phyloP scores from a whole-genome alignment of 2,329 filamentous ascomycete genomes.

The Thelonectria rubi region DNA sequence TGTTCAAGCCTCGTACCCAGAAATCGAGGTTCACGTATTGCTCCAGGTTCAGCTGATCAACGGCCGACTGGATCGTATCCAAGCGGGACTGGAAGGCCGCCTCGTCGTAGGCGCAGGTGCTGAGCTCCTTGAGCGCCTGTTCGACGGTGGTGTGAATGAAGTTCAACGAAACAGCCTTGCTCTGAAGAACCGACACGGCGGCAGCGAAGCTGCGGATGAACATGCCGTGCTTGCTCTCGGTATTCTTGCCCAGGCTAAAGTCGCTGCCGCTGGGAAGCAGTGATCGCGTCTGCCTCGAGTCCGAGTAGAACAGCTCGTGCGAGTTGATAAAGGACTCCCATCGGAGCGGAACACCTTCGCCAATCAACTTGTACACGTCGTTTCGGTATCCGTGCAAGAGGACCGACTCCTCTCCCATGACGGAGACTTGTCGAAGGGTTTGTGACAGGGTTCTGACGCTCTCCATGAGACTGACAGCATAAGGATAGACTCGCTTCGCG shows the following conservation, averaged over 20 bases:
- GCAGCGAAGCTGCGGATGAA: conserved; percentile 94
- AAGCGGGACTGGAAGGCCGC: conserved; percentile 82
- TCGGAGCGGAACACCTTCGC: conserved; percentile 86
- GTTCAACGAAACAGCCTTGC: conserved; percentile 81
- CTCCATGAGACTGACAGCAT: conserved; percentile 98
- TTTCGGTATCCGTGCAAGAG: conserved; percentile 92
- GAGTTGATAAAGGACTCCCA: conserved; percentile 99
- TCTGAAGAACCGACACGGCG: conserved; percentile 86
- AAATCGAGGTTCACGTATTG: conserved; percentile 92
- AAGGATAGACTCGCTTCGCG: conserved; percentile 98
- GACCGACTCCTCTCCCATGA: conserved; percentile 88
- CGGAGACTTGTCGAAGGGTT: conserved; percentile 82
- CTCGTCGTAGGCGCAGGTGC: conserved; percentile 83
- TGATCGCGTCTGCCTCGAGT: conserved; percentile 57
- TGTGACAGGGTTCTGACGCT: conserved; percentile 94
- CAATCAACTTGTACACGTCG: conserved; percentile 83
- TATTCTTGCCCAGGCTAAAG: conserved; percentile 60
- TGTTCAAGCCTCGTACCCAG: conserved; percentile 90
- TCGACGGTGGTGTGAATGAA: conserved; percentile 83
- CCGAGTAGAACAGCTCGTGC: conserved; percentile 82
- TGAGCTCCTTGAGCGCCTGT: conserved; percentile 83
- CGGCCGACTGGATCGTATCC: conserved; percentile 86
- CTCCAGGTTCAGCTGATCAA: conserved; percentile 96
- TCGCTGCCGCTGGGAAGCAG: conserved; percentile 51
- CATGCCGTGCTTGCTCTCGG: conserved; percentile 93